These are phyloP conservation scores for Candida gigantensis DNA, from an alignment of 1,139 yeast species.

Conservation along the genomic window DNA sequence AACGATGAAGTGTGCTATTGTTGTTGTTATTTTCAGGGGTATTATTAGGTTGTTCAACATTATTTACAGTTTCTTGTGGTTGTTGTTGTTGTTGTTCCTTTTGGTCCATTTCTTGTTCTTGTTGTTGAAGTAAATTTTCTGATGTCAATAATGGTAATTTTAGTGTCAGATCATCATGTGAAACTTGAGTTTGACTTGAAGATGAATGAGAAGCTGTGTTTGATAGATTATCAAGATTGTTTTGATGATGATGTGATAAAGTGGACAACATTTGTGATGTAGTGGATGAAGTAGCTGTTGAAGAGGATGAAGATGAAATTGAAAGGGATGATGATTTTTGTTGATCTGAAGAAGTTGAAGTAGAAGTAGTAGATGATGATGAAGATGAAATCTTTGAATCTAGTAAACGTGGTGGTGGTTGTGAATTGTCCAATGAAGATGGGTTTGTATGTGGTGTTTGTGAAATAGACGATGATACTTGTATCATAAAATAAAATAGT, in stretches of 20 bases:
- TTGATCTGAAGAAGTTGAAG: too few relatives aligned
- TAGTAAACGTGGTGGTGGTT: too few relatives aligned
- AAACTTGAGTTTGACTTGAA: constrained; percentile 1
- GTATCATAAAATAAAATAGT: too few relatives aligned
- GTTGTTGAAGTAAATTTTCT: constrained; percentile 11
- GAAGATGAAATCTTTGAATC: not conserved
- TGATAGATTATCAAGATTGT: not conserved
- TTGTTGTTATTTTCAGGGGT: not conserved
- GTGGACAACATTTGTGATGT: constrained; percentile 2
- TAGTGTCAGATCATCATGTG: constrained; percentile 6
- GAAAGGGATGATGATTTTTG: too few relatives aligned
- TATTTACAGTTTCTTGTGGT: not conserved
- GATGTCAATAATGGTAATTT: constrained; percentile 13
- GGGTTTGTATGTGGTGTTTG: too few relatives aligned
- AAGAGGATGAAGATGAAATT: constrained; percentile 1
- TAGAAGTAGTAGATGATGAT: not conserved
- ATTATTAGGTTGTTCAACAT: not conserved
- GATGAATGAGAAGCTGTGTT: not conserved
- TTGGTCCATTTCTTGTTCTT: constrained; percentile 2
- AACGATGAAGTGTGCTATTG: constrained; percentile 2
- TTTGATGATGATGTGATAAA: constrained; percentile 1
- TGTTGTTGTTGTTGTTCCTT: constrained; percentile 1
- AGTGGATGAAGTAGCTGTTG: constrained; percentile 1
- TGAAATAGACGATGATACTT: too few relatives aligned
- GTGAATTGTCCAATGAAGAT: too few relatives aligned